Percentiles rank a stretch among this genome's conserved stretches.
Evolutionary conservation across 164 flowering plant species (phyloP).

Genomic region (Echeveria elegans): DNA sequence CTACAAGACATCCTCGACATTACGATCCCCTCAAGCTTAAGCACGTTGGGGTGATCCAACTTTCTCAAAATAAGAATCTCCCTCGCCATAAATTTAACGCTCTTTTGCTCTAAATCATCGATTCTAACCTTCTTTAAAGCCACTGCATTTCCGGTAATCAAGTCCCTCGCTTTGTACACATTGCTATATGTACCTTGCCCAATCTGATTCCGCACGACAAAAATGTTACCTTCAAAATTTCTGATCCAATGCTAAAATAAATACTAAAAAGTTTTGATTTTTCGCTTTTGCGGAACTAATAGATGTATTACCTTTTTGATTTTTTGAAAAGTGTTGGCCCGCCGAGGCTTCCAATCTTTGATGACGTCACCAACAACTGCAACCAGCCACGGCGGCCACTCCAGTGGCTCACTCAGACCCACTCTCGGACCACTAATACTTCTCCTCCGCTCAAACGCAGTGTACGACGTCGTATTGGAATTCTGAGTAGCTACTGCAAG

Average conservation of each 20-base stretch:
- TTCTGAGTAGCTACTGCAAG: background rate
- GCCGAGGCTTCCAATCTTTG: background rate
- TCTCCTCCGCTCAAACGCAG: background rate
- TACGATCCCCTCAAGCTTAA: constrained; percentile 40
- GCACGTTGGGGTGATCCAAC: constrained; percentile 79
- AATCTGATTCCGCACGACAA: constrained; percentile 40
- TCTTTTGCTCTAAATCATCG: constrained; percentile 86
- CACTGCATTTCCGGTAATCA: constrained; percentile 69
- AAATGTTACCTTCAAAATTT: background rate
- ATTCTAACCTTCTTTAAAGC: constrained; percentile 90
- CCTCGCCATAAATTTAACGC: constrained; percentile 82
- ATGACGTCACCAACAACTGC: background rate
- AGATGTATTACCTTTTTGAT: background rate
- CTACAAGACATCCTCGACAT: background rate
- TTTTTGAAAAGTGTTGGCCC: background rate
- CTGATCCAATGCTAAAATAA: background rate
- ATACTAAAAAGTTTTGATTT: background rate
- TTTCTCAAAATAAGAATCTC: constrained; percentile 66
- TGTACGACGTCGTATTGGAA: background rate
- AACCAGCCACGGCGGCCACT: background rate
- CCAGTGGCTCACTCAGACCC: background rate
- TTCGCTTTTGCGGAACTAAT: background rate
- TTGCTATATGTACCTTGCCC: constrained; percentile 97
- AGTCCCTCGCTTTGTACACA: constrained; percentile 32
- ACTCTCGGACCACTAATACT: background rate